Evolutionary conservation across 2,329 filamentous ascomycete genomes (phyloP).

Genomic region (Aureobasidium pullulans): DNA sequence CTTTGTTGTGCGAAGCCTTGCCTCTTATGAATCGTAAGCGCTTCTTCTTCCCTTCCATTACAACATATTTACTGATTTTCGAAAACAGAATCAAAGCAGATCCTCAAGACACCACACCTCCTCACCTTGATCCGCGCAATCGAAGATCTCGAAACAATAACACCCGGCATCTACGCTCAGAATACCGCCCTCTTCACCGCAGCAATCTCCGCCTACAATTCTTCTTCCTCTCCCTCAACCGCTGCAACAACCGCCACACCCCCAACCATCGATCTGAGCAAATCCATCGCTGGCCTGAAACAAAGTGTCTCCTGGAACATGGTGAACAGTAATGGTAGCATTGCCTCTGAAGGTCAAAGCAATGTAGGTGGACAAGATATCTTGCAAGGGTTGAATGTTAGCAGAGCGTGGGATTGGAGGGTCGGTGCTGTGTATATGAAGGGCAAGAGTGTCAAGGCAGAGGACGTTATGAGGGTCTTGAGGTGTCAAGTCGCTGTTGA

Average conservation of each 20-base stretch:
- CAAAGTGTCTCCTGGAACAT: conserved; percentile 44
- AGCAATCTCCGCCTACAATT: conserved; percentile 57
- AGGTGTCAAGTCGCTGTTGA: conserved; percentile 69
- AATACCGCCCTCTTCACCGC: conserved; percentile 74
- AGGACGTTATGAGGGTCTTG: conserved; percentile 65
- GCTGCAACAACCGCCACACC: conserved; percentile 3
- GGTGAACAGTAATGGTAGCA: conserved; percentile 61
- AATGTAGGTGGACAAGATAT: conserved; percentile 17
- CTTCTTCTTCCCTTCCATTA: conserved; percentile 13
- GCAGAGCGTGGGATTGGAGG: conserved; percentile 64
- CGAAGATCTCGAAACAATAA: conserved; percentile 72
- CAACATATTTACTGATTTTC: neutral
- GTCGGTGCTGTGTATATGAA: conserved; percentile 39
- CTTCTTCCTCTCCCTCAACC: conserved; percentile 29
- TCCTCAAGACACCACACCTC: conserved; percentile 65
- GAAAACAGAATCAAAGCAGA: conserved; percentile 30
- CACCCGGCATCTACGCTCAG: conserved; percentile 61
- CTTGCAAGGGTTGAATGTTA: conserved; percentile 18
- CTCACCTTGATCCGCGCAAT: conserved; percentile 68
- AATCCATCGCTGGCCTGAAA: conserved; percentile 21
- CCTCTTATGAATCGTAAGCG: conserved; percentile 60
- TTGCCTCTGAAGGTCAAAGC: conserved; percentile 24
- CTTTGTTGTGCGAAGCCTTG: conserved; percentile 75
- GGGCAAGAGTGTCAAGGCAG: conserved; percentile 49
- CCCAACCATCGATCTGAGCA: conserved; percentile 14